Evolutionary conservation across 441 rosid genomes (phyloP).

Genomic region (Capsella rubella): DNA sequence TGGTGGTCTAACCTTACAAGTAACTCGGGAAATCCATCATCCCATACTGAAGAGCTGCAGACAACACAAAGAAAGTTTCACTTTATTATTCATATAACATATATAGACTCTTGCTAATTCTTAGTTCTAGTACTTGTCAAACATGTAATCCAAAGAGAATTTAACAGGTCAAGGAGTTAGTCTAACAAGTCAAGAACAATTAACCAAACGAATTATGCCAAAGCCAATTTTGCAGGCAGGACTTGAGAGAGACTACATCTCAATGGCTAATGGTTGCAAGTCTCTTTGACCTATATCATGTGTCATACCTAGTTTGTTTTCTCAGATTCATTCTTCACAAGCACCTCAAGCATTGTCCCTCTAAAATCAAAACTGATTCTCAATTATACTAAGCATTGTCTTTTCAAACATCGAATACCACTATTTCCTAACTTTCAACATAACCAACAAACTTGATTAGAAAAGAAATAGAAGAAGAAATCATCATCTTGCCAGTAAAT

Average conservation of each 20-base stretch:
- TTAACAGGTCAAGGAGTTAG: background rate
- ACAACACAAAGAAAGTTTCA: slow-evolving; percentile 7
- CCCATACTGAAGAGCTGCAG: slow-evolving; percentile 43
- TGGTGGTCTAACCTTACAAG: slow-evolving; percentile 41
- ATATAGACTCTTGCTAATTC: background rate
- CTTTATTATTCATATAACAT: background rate
- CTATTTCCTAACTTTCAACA: background rate
- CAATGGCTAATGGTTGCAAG: background rate
- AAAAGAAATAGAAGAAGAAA: background rate
- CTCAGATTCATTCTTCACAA: slow-evolving; percentile 10
- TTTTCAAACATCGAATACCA: background rate
- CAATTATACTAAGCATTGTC: slow-evolving; percentile 5
- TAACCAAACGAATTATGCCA: slow-evolving; percentile 11
- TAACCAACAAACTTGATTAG: background rate
- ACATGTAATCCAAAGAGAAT: slow-evolving; percentile 13
- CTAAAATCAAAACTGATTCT: background rate
- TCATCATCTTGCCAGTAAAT: background rate
- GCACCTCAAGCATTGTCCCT: slow-evolving; percentile 2
- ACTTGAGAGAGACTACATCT: slow-evolving; percentile 1
- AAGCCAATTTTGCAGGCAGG: background rate
- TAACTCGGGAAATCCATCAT: slow-evolving; percentile 45
- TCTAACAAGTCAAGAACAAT: slow-evolving; percentile 2
- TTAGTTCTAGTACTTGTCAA: background rate
- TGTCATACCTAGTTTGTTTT: slow-evolving; percentile 11
- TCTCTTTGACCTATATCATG: background rate